phyloP scores from a whole-genome alignment of 495 filamentous ascomycete species.

The Mycothermus thermophilus region DNA sequence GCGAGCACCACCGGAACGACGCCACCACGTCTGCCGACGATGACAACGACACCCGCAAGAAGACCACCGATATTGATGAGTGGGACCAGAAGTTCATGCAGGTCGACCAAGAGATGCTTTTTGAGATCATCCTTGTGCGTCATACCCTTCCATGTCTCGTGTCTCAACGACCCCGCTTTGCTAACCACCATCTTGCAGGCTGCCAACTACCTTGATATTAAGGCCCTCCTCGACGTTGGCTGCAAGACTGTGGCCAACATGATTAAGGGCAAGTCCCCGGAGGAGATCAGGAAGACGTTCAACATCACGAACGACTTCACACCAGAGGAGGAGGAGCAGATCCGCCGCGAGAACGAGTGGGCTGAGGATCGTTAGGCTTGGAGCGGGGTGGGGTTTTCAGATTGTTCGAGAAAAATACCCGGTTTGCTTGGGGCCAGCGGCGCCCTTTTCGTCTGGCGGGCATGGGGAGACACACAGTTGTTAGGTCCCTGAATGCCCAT shows the following conservation, averaged over 20 bases:
- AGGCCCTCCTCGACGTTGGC: conserved; percentile 66
- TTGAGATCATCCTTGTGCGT: conserved; percentile 93
- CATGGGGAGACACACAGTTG: too few species aligned
- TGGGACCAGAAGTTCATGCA: conserved; percentile 99
- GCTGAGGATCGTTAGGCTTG: conserved; percentile 53
- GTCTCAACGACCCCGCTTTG: neutral
- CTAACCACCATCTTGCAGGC: conserved; percentile 28
- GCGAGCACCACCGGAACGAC: conserved; percentile 82
- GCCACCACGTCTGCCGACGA: conserved; percentile 64
- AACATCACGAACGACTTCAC: conserved; percentile 79
- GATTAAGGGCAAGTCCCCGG: conserved; percentile 76
- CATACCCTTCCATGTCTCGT: neutral
- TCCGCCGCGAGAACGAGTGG: conserved; percentile 74
- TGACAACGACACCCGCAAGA: conserved; percentile 87
- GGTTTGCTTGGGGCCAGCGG: too few species aligned
- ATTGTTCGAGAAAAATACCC: too few species aligned
- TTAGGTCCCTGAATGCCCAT: too few species aligned
- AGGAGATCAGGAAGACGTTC: conserved; percentile 73
- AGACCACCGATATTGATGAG: conserved; percentile 96
- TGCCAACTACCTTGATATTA: conserved; percentile 72
- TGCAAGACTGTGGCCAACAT: conserved; percentile 80
- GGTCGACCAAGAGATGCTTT: conserved; percentile 98
- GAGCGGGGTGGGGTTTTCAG: too few species aligned
- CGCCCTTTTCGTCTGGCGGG: neutral
- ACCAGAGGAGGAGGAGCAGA: conserved; percentile 71